Percentiles rank a stretch among this genome's conserved stretches.
Conservation (phyloP, 305 asterid genomes). For the Plantago rigida region DNA sequence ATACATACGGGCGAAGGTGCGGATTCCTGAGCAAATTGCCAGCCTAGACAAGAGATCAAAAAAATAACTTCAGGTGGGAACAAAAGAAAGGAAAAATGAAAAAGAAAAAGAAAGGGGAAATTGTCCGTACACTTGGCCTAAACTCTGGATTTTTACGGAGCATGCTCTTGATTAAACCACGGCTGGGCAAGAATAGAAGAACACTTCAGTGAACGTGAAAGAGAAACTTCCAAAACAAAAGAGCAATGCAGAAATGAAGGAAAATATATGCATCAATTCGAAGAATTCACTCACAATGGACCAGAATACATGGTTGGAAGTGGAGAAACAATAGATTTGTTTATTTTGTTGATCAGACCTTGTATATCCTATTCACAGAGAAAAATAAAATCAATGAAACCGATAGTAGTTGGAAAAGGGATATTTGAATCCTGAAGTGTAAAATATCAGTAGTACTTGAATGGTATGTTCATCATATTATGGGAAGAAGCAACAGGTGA, state of each 20-base stretch:
- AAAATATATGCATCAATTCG: slow-evolving; percentile 12
- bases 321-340: slow-evolving; percentile 82
- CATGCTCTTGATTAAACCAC: slow-evolving; percentile 90
- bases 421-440: too few species aligned
- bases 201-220: slow-evolving; percentile 10
- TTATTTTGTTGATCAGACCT: slow-evolving; percentile 90
- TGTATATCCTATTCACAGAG: slow-evolving; percentile 76
- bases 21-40: slow-evolving; percentile 77
- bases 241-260: background rate
- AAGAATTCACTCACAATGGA: slow-evolving; percentile 62
- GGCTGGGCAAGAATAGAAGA: slow-evolving; percentile 43
- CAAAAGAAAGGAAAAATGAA: background rate
- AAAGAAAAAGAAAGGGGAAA: background rate
- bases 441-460: background rate
- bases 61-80: background rate
- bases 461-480: background rate
- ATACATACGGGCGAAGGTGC: slow-evolving; percentile 65
- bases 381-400: slow-evolving; percentile 16
- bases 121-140: slow-evolving; percentile 75
- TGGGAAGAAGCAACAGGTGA: slow-evolving; percentile 6
- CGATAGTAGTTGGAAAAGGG: background rate
- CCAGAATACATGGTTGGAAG: slow-evolving; percentile 82
- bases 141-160: slow-evolving; percentile 83
- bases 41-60: slow-evolving; percentile 46
- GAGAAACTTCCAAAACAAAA: background rate